Percentiles rank a stretch among this genome's conserved stretches.
Evolutionary conservation across 306 rosid species (phyloP).

Genomic region (Macrotyloma uniflorum): DNA sequence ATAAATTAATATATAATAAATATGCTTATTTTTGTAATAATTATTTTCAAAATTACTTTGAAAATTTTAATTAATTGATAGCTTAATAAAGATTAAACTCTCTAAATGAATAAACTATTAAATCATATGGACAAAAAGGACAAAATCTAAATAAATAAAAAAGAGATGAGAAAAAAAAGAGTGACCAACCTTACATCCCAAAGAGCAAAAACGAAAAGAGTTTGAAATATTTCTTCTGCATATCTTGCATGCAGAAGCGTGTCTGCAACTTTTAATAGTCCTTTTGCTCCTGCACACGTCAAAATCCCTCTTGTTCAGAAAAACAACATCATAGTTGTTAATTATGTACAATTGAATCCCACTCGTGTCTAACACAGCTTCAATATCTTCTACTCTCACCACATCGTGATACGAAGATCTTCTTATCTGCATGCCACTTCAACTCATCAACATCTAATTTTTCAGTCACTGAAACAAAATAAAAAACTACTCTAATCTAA

Average conservation of each 20-base stretch:
- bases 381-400: slow-evolving; percentile 52
- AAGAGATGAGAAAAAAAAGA: neutral
- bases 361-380: slow-evolving; percentile 41
- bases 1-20: too few species aligned
- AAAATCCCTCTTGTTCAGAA: slow-evolving; percentile 47
- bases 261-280: neutral
- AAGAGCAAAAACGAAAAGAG: slow-evolving; percentile 56
- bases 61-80: neutral
- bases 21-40: neutral
- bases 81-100: neutral
- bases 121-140: neutral
- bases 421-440: slow-evolving; percentile 49
- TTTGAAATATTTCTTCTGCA: slow-evolving; percentile 52
- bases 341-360: slow-evolving; percentile 61
- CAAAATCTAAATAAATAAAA: neutral
- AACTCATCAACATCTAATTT: neutral
- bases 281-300: slow-evolving; percentile 11
- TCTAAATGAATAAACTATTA: neutral
- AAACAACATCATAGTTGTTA: slow-evolving; percentile 54
- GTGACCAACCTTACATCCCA: slow-evolving; percentile 67
- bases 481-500: neutral
- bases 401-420: slow-evolving; percentile 60
- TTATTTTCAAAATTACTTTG: neutral
- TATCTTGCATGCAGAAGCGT: slow-evolving; percentile 37
- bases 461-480: neutral